Evolutionary conservation across 148 eudicot genomes (phyloP).

Genomic region (Bassia scoparia): DNA sequence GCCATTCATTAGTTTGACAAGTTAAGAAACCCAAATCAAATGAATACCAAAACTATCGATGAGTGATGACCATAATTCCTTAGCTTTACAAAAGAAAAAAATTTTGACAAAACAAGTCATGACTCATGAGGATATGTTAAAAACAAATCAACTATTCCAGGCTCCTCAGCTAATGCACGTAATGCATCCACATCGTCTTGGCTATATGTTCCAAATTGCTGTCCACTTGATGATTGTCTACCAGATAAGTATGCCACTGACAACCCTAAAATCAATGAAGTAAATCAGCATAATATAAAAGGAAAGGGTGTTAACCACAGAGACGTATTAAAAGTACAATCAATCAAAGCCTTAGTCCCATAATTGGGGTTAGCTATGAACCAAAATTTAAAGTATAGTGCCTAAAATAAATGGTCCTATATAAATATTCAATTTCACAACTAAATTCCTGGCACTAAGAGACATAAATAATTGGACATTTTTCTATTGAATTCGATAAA

Average conservation of each 20-base stretch:
- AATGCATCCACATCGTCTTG: conserved; percentile 92
- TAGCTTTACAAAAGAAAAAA: not conserved
- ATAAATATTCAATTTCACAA: too few species aligned
- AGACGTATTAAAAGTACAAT: not conserved
- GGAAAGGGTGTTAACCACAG: not conserved
- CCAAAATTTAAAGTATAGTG: too few species aligned
- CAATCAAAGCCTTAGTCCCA: too few species aligned
- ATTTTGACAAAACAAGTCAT: conserved; percentile 9
- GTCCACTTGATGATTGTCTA: conserved; percentile 66
- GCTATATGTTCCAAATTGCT: conserved; percentile 75
- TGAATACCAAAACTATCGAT: not conserved
- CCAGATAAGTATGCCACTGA: conserved; percentile 97
- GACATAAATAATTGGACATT: too few species aligned
- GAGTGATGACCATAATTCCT: not conserved
- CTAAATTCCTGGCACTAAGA: too few species aligned
- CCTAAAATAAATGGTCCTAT: too few species aligned
- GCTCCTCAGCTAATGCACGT: conserved; percentile 88
- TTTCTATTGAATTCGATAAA: too few species aligned
- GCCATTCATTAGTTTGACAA: conserved; percentile 88
- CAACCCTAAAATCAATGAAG: conserved; percentile 55
- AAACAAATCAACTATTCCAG: conserved; percentile 73
- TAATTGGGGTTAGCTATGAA: too few species aligned
- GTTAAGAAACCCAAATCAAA: conserved; percentile 45
- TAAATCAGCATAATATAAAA: conserved; percentile 39
- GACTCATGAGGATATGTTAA: conserved; percentile 99